phyloP scores from a whole-genome alignment of 805 yeast genomes.

The Zygosaccharomyces siamensis region DNA sequence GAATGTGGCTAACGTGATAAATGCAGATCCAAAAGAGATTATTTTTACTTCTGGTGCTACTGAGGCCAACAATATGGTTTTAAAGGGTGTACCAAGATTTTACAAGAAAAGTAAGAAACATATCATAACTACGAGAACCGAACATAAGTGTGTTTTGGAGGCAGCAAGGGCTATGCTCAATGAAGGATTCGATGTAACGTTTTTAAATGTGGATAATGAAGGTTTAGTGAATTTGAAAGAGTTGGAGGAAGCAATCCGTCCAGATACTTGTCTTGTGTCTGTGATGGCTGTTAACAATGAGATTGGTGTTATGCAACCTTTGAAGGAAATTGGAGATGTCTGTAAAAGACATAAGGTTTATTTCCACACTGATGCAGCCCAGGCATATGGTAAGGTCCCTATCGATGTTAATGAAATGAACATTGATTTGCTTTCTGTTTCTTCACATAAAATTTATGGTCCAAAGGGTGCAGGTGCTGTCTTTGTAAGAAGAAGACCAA shows the following conservation, averaged over 20 bases:
- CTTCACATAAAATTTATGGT: constrained; percentile 95
- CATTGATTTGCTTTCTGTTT: constrained; percentile 87
- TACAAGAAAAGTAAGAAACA: constrained; percentile 87
- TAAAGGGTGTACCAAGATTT: constrained; percentile 94
- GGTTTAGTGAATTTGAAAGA: constrained; percentile 78
- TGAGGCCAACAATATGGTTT: constrained; percentile 89
- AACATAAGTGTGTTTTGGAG: constrained; percentile 98
- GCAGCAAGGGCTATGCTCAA: constrained; percentile 92
- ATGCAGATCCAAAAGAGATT: constrained; percentile 95
- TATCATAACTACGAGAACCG: constrained; percentile 93
- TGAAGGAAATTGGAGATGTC: constrained; percentile 85
- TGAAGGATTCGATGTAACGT: constrained; percentile 95
- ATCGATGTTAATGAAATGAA: constrained; percentile 90
- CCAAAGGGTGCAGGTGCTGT: constrained; percentile 98
- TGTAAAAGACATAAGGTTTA: constrained; percentile 86
- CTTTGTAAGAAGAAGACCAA: constrained; percentile 93
- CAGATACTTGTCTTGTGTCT: constrained; percentile 86
- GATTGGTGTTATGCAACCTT: constrained; percentile 95
- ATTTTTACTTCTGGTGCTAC: constrained; percentile 98
- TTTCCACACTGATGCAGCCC: constrained; percentile 97
- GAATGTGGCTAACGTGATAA: constrained; percentile 75
- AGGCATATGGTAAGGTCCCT: constrained; percentile 91
- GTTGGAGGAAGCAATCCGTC: constrained; percentile 76
- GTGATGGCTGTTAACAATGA: constrained; percentile 98
- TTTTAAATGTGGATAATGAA: constrained; percentile 73